These are phyloP conservation scores for Calycina marina DNA, from an alignment of 2,329 filamentous ascomycete species.

Conservation along the genomic window DNA sequence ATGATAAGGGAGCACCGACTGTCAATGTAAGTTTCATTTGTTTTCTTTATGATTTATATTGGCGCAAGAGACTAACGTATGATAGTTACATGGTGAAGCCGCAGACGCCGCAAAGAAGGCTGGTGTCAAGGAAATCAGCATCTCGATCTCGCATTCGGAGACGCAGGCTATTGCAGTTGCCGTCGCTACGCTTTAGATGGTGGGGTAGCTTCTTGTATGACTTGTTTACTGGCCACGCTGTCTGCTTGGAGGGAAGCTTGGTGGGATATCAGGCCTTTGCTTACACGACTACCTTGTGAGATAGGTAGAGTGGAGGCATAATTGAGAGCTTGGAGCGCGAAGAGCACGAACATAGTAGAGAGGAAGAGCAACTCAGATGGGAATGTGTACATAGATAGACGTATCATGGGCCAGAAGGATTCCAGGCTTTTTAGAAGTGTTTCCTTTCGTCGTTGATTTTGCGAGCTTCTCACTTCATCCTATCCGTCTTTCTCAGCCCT, in stretches of 20 bases:
- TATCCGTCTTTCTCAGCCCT: too few relatives aligned
- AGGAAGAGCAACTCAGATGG: too few relatives aligned
- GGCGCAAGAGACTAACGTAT: slow-evolving; percentile 5
- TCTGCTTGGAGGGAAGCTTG: not conserved
- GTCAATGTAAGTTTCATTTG: slow-evolving; percentile 57
- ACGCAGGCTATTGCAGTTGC: slow-evolving; percentile 90
- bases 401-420: too few relatives aligned
- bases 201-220: slow-evolving; percentile 6
- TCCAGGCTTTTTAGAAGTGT: too few relatives aligned
- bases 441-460: too few relatives aligned
- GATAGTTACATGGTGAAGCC: slow-evolving; percentile 73
- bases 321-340: too few relatives aligned
- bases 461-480: too few relatives aligned
- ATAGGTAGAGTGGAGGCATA: not conserved
- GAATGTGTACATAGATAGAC: too few relatives aligned
- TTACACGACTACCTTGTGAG: not conserved
- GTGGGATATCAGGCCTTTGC: not conserved
- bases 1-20: slow-evolving; percentile 67
- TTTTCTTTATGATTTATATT: slow-evolving; percentile 1
- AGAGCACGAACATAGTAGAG: too few relatives aligned
- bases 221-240: not conserved
- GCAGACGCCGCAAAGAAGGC: slow-evolving; percentile 70
- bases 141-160: slow-evolving; percentile 94
- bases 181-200: slow-evolving; percentile 56
- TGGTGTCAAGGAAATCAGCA: slow-evolving; percentile 74